Evolutionary conservation across 2,329 filamentous ascomycete species (phyloP), one percentile per base, ranked within the genome.

Genomic region (Albifimbria verrucaria): DNA sequence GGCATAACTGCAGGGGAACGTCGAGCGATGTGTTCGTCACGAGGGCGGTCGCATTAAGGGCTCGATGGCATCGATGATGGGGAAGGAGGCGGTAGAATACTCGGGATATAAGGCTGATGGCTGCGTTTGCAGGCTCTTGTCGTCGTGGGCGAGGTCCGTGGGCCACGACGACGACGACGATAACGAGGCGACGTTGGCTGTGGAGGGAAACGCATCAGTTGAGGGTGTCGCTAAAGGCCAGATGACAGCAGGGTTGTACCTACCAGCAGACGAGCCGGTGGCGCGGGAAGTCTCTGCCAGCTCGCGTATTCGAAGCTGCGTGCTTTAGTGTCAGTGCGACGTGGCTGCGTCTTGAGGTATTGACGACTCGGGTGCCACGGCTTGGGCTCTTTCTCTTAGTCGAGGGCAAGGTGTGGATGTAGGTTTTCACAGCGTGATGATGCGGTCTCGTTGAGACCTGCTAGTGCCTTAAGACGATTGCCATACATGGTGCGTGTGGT

Each of bases 1-100:
- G 72, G 68, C 72, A 76, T 76, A 55, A 57, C 64, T 60, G 59
- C 56, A 50, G 49, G 54, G 32, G 54, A 54, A 48, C 56, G 55
- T 55, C 44, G 53, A 53, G 51, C 54, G 48, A n/a, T 57, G 48
- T 48, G 45, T 51, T 49, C 44, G 55, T 62, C 51, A 56, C 53
- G 56, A 59, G 51, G 47, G 54, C 50, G 52, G 55, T 55, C 50
- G 36, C 55, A 53, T 53, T 36, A 54, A 52, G 42, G 42, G 39
- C 22, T 48, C 44, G 47, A 43, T 42, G 49, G 53, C 26, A 39
- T 44, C 42, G 42, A n/a, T n/a, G 32, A 17, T 39, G 32, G 32
- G 32, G 6, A 5, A 17, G 12, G 32, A 15, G 32, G 18, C 18
- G 32, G 32, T 12, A 12, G 12, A n/a, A 12, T 6, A n/a, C 4